Conservation (phyloP, 2,329 filamentous ascomycete genomes). For the Beauveria sp. region DNA sequence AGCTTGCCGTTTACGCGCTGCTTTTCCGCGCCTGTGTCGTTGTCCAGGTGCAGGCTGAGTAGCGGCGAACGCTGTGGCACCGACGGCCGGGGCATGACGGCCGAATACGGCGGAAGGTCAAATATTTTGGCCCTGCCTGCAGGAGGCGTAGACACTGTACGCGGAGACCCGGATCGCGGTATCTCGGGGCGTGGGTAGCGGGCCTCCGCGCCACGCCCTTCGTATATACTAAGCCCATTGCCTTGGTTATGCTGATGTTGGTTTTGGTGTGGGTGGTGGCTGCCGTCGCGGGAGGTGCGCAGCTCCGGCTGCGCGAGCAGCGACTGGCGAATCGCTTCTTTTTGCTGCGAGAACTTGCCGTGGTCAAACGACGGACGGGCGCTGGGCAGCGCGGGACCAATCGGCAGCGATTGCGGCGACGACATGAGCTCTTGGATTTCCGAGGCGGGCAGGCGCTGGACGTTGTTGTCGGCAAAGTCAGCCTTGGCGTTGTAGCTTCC, state of each 20-base stretch:
- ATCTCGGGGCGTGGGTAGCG: slow-evolving; percentile 12
- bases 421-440: slow-evolving; percentile 52
- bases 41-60: slow-evolving; percentile 36
- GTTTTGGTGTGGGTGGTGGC: not conserved
- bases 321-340: slow-evolving; percentile 23
- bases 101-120: slow-evolving; percentile 19
- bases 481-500: slow-evolving; percentile 25
- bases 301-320: slow-evolving; percentile 22
- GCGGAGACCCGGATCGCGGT: slow-evolving; percentile 26
- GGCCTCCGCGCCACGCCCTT: slow-evolving; percentile 14
- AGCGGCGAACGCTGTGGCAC: slow-evolving; percentile 34
- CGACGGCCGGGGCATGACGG: slow-evolving; percentile 40
- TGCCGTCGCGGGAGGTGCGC: not conserved
- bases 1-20: slow-evolving; percentile 1
- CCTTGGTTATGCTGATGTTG: not conserved
- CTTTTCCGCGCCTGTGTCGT: slow-evolving; percentile 13
- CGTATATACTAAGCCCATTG: slow-evolving; percentile 18
- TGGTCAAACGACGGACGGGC: slow-evolving; percentile 30
- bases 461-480: slow-evolving; percentile 34
- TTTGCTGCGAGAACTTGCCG: slow-evolving; percentile 25
- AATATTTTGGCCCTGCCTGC: slow-evolving; percentile 32
- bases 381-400: slow-evolving; percentile 33
- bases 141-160: slow-evolving; percentile 47
- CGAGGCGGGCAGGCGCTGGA: slow-evolving; percentile 48
- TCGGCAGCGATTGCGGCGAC: slow-evolving; percentile 50